phyloP scores from a whole-genome alignment of 192 early-diverging fungal species.

The Gorgonomyces haynaldii region DNA sequence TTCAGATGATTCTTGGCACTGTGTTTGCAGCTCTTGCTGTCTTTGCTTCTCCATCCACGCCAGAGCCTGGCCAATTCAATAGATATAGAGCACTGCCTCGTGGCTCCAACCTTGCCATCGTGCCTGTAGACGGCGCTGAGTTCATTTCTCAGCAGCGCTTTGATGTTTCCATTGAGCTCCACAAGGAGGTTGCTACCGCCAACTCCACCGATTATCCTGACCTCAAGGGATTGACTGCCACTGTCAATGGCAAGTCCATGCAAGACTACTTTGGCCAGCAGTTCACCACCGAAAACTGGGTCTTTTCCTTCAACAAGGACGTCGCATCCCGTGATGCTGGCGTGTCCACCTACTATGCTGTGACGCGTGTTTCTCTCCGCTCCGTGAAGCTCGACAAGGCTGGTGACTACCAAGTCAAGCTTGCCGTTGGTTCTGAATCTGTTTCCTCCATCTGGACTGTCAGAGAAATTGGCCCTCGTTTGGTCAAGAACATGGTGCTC shows the following conservation, averaged over 20 bases:
- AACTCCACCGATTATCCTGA: slow-evolving; percentile 11
- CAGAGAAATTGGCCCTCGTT: slow-evolving; percentile 28
- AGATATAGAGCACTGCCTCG: slow-evolving; percentile 15
- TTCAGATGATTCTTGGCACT: too few species aligned
- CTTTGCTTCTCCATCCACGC: too few species aligned
- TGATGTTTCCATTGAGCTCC: slow-evolving; percentile 51
- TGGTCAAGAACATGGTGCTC: slow-evolving; percentile 51
- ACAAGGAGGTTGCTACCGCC: too few species aligned
- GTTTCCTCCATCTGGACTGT: slow-evolving; percentile 36
- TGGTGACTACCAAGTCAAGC: slow-evolving; percentile 3
- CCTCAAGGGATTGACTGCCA: slow-evolving; percentile 30
- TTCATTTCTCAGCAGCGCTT: slow-evolving; percentile 46
- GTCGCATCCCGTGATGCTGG: slow-evolving; percentile 19
- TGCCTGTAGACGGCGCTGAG: slow-evolving; percentile 33
- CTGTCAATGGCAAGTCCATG: slow-evolving; percentile 28
- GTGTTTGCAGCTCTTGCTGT: too few species aligned
- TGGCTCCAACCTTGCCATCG: slow-evolving; percentile 14
- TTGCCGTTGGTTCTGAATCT: slow-evolving; percentile 35
- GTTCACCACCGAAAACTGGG: slow-evolving; percentile 39
- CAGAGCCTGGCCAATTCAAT: too few species aligned
- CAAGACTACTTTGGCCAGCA: slow-evolving; percentile 28
- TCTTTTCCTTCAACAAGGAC: slow-evolving; percentile 36
- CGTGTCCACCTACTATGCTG: slow-evolving; percentile 29
- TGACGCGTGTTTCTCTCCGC: slow-evolving; percentile 15
- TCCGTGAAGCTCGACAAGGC: not conserved